phyloP scores from a whole-genome alignment of 768 basidiomycete genomes.

The Leucosporidium creatinivorum region DNA sequence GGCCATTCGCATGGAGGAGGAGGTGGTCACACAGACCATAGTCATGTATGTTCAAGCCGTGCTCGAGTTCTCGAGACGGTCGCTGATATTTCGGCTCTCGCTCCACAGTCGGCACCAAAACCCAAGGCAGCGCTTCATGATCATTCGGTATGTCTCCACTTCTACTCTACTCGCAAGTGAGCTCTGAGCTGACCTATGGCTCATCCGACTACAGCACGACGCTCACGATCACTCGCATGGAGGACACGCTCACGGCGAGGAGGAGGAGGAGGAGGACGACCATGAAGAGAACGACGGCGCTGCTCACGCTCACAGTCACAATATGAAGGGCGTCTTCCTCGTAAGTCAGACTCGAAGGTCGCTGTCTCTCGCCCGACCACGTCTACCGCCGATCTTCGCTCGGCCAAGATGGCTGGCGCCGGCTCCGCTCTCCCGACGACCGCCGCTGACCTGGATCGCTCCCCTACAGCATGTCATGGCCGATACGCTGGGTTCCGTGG shows the following conservation, averaged over 20 bases:
- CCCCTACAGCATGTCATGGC: conserved; percentile 74
- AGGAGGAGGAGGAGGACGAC: conserved; percentile 22
- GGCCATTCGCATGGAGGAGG: conserved; percentile 37
- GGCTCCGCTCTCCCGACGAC: neutral
- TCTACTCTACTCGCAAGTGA: too few relatives aligned
- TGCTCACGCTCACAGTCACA: conserved; percentile 67
- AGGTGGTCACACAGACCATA: too few relatives aligned
- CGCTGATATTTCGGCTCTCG: too few relatives aligned
- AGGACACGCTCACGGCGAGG: conserved; percentile 32
- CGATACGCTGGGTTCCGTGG: conserved; percentile 92
- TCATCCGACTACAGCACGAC: conserved; percentile 34
- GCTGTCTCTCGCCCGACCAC: neutral
- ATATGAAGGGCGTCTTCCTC: conserved; percentile 90
- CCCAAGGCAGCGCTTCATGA: neutral
- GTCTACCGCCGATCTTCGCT: neutral
- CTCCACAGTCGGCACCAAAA: too few relatives aligned
- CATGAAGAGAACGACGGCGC: conserved; percentile 38
- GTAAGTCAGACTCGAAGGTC: conserved; percentile 23
- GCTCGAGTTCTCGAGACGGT: too few relatives aligned
- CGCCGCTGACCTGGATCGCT: neutral
- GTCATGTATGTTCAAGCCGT: too few relatives aligned
- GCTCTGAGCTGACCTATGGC: neutral
- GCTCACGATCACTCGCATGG: conserved; percentile 35
- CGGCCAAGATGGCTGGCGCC: neutral
- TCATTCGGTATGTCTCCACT: too few relatives aligned